Evolutionary conservation across 2,329 filamentous ascomycete genomes (phyloP), one percentile per base, ranked within the genome.

Genomic region (Aureobasidium sp.): DNA sequence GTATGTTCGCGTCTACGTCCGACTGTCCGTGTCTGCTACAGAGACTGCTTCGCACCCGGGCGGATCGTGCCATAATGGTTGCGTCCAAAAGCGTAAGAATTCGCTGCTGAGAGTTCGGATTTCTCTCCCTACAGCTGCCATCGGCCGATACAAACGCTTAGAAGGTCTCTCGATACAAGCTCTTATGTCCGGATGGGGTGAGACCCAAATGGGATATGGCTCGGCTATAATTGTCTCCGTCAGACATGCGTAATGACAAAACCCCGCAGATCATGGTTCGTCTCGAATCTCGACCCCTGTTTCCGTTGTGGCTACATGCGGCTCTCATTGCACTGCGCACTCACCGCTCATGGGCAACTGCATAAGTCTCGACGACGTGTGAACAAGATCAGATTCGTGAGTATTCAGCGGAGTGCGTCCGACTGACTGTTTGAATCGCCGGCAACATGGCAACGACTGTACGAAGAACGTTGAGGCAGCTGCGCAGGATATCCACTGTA

Each of bases 231-330:
- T 37, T 47, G 53, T 57, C 41, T 25, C 29, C 20, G 29, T 37
- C 27, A 7, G 29, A 47, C 41, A 57, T 36, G 53, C 53, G 52
- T 27, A 42, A 61, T 61, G 57, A 61, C 45, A 52, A 52, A 61
- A 2, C 45, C 47, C 47, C 29, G 57, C 57, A 61, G 57, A 61
- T 61, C 57, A 52, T 37, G 37, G 57, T 61, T 61, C 57, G 57
- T 52, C 45, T 61, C 17, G 36, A 42, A 15, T 27, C 44, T 60
- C 34, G 42, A 58, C 55, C 55, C 44, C 34, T 60, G 56, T 51
- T n/a, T 41, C 25, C 29, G 12, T 12, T 44, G 37, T 47, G 47
- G 27, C 27, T 44, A 27, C 37, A 44, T 61, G 57, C 57, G 47
- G 47, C 37, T 44, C 57, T 15, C 47, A 29, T 61, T 37, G 31